Conservation (phyloP, 345 rosid genomes). For the Pseudoturritis turrita region DNA sequence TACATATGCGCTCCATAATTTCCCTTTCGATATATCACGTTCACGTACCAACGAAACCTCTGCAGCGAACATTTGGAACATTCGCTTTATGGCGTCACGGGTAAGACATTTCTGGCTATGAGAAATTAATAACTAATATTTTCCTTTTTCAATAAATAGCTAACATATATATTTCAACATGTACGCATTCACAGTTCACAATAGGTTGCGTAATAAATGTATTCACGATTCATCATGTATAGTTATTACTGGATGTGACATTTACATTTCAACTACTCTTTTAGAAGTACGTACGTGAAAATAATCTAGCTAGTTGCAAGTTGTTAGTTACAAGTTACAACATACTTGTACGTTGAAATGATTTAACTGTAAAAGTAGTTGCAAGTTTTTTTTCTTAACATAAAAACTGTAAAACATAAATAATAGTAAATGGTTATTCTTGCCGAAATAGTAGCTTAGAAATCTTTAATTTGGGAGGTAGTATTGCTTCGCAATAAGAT, state of each 20-base stretch:
- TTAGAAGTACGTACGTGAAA: not conserved
- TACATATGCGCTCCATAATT: not conserved
- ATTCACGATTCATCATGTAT: slow-evolving; percentile 5
- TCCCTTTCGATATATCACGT: not conserved
- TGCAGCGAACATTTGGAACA: slow-evolving; percentile 15
- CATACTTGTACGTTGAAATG: not conserved
- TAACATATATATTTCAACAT: not conserved
- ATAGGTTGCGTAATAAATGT: slow-evolving; percentile 10
- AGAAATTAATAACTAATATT: not conserved
- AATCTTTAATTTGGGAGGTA: too few species aligned
- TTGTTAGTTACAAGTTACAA: not conserved
- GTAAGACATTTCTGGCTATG: slow-evolving; percentile 1
- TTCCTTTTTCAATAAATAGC: not conserved
- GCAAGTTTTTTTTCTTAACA: too few species aligned
- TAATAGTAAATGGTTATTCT: not conserved
- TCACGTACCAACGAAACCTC: not conserved
- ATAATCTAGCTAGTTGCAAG: not conserved
- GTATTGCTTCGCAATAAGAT: too few species aligned
- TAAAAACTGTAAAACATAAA: too few species aligned
- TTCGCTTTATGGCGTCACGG: slow-evolving; percentile 28
- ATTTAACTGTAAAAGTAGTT: not conserved
- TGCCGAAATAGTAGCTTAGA: too few species aligned
- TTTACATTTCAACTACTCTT: slow-evolving; percentile 21
- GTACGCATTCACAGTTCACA: slow-evolving; percentile 7
- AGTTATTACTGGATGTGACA: not conserved